Percentiles rank a stretch among this genome's conserved stretches.
Conservation (phyloP, 495 filamentous ascomycete species). For the Penicillium dipodomyicola region DNA sequence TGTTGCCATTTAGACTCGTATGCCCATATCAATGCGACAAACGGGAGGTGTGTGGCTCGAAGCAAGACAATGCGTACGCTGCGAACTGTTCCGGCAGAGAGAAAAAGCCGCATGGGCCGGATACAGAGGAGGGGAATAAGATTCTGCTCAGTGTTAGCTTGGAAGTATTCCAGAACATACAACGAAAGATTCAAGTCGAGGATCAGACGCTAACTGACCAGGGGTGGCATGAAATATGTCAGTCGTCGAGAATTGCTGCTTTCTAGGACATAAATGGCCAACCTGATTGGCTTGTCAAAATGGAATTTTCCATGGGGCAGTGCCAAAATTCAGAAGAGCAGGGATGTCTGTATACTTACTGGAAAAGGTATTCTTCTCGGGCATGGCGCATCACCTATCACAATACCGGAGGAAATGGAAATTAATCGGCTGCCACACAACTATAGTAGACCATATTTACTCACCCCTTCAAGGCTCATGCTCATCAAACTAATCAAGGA, state of each 20-base stretch:
- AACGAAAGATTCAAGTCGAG: constrained; percentile 7
- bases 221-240: constrained; percentile 72
- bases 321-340: constrained; percentile 7
- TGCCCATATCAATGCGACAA: constrained; percentile 59
- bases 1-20: constrained; percentile 51
- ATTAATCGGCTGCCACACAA: constrained; percentile 5
- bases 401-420: neutral
- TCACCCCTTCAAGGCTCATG: constrained; percentile 82
- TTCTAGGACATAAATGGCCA: constrained; percentile 73
- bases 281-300: constrained; percentile 24
- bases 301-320: neutral
- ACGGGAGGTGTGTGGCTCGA: constrained; percentile 66
- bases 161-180: constrained; percentile 19
- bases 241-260: constrained; percentile 70
- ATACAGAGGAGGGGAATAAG: constrained; percentile 79
- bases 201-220: constrained; percentile 43
- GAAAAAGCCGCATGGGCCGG: constrained; percentile 74
- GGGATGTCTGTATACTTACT: constrained; percentile 47
- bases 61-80: constrained; percentile 72
- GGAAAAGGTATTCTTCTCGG: constrained; percentile 80
- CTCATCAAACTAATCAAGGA: constrained; percentile 89
- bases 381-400: constrained; percentile 58
- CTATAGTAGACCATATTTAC: constrained; percentile 23
- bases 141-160: constrained; percentile 55
- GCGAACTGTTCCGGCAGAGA: constrained; percentile 70